A percentile compares a stretch with the other conserved stretches of the same genome.
Conservation (phyloP, 345 rosid genomes). For the Linum lewisii region DNA sequence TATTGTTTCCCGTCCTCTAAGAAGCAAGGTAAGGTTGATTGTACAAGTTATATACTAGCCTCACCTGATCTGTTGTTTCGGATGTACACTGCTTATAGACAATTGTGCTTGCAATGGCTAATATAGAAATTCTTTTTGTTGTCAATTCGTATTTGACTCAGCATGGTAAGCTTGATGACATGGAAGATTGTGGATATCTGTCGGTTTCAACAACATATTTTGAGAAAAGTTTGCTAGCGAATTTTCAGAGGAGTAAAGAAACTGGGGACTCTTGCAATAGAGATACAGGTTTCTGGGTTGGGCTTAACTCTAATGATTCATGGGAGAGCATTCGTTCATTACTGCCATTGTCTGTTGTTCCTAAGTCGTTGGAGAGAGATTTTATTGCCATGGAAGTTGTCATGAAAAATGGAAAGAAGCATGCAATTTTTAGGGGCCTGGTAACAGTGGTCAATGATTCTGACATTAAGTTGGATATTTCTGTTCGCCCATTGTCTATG, state of each 20-base stretch:
- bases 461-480: constrained; percentile 67
- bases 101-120: background rate
- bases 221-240: constrained; percentile 54
- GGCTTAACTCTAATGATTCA: constrained; percentile 43
- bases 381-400: constrained; percentile 78
- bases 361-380: constrained; percentile 49
- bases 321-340: constrained; percentile 85
- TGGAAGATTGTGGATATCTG: constrained; percentile 50
- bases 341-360: constrained; percentile 77
- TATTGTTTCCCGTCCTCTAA: constrained; percentile 44
- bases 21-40: constrained; percentile 53
- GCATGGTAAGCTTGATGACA: constrained; percentile 38
- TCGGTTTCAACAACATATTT: constrained; percentile 64
- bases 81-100: background rate
- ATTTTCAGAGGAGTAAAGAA: constrained; percentile 41
- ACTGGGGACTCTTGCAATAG: constrained; percentile 31
- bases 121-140: background rate
- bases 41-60: background rate
- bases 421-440: constrained; percentile 79
- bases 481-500: constrained; percentile 31
- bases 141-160: constrained; percentile 17
- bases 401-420: constrained; percentile 91
- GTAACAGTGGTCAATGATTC: constrained; percentile 79
- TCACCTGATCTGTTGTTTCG: background rate
- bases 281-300: constrained; percentile 90